Evolutionary conservation across 108 stramenopile genomes (phyloP), one percentile per base, ranked within the genome.

Genomic region (Seminavis robusta): DNA sequence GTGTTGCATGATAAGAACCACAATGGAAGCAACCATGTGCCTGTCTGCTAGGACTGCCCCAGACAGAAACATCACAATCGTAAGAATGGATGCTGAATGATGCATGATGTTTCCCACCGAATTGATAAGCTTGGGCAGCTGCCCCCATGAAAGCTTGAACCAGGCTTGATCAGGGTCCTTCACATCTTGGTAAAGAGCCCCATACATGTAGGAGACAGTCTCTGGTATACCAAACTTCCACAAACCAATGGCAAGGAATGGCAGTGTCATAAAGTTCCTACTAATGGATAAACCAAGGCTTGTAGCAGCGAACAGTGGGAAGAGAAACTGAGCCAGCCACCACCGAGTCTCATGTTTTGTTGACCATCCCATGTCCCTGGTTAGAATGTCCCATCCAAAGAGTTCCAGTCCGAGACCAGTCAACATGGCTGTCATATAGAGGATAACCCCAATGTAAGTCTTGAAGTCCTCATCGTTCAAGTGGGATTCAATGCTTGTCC

Each of bases 161-260:
- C n/a, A n/a, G n/a, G n/a, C n/a, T n/a, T n/a, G n/a, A n/a, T n/a
- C n/a, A n/a, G n/a, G n/a, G n/a, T n/a, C n/a, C n/a, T n/a, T n/a
- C n/a, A n/a, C n/a, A n/a, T 6, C 9, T 21, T 49, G 19, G 6
- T 21, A 61, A 1, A 61, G 25, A n/a, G 47, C 59, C 17, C 19
- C 16, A 26, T 49, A 37, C 3, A 48, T 13, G 31, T 50, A 50
- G 25, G 38, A 5, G 1, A 61, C 1, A 4, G 47, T 37, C 25
- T 61, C 59, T 36, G 47, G 59, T 20, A 50, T 38, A 4, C 59
- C 59, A 49, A 48, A 50, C 47, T 61, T 61, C 47, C 47, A 61
- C 10, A 61, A 13, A 20, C 33, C 30, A 37, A 40, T 6, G 16
- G 50, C 59, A 10, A 50, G 10, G 13, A 50, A n/a, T 13, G 29